Conservation (phyloP, 73 alveolate species). For the Effrenium voratum region DNA sequence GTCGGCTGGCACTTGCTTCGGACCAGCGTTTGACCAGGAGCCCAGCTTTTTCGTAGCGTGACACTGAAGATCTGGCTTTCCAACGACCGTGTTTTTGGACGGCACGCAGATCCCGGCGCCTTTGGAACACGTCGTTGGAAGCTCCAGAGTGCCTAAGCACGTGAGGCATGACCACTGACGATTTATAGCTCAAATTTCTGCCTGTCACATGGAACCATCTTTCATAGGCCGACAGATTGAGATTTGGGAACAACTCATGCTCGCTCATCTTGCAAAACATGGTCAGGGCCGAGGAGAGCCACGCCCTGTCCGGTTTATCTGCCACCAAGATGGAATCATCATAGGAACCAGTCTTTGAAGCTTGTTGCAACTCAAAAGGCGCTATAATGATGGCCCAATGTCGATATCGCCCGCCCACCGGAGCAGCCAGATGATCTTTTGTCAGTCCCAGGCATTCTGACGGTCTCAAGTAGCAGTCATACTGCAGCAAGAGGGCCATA, state of each 20-base stretch:
- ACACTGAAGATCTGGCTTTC: not conserved
- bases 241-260: not conserved
- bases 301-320: not conserved
- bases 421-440: not conserved
- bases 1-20: not conserved
- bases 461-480: slow-evolving; percentile 30
- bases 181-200: not conserved
- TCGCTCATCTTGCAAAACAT: not conserved
- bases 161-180: not conserved
- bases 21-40: not conserved
- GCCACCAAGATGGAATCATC: slow-evolving; percentile 24
- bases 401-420: not conserved
- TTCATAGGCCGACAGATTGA: not conserved
- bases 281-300: not conserved
- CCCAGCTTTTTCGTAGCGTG: slow-evolving; percentile 29
- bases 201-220: not conserved
- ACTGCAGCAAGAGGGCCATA: not conserved
- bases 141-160: slow-evolving; percentile 27
- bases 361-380: not conserved
- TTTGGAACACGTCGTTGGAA: not conserved
- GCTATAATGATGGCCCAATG: slow-evolving; percentile 25
- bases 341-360: not conserved
- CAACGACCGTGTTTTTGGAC: slow-evolving; percentile 52
- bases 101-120: not conserved
- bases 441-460: slow-evolving; percentile 9